These are phyloP conservation scores for Fusarium fujikuroi DNA, from an alignment of 2,329 filamentous ascomycete species.

Conservation along the genomic window DNA sequence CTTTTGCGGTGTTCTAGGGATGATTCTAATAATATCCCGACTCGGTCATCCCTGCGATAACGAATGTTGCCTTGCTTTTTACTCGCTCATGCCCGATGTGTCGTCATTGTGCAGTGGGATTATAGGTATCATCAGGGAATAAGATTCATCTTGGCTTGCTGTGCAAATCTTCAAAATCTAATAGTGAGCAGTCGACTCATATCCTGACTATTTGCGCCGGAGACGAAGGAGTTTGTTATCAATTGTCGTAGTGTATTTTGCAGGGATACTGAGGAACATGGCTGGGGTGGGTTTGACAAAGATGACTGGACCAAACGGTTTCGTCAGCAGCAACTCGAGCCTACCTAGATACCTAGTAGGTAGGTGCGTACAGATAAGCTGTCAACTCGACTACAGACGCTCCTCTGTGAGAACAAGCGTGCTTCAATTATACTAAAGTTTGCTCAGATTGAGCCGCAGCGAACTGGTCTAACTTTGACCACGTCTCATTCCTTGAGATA, in stretches of 20 bases:
- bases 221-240: not conserved
- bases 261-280: slow-evolving; percentile 14
- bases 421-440: not conserved
- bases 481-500: not conserved
- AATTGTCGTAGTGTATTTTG: not conserved
- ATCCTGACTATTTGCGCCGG: slow-evolving; percentile 2
- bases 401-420: not conserved
- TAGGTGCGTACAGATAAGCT: not conserved
- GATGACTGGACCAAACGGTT: not conserved
- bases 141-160: slow-evolving; percentile 17
- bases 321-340: not conserved
- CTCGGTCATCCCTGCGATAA: not conserved
- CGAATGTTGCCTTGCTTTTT: slow-evolving; percentile 27
- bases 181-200: slow-evolving; percentile 26
- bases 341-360: too few relatives aligned
- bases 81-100: slow-evolving; percentile 24
- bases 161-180: slow-evolving; percentile 14
- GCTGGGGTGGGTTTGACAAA: not conserved
- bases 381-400: not conserved
- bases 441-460: not conserved
- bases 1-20: not conserved
- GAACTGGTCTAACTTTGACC: not conserved
- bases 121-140: slow-evolving; percentile 19
- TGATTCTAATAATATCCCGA: not conserved
- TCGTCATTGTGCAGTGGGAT: slow-evolving; percentile 43